Evolutionary conservation across 208 protist genomes (phyloP).

Genomic region (Trypanosoma caninum): DNA sequence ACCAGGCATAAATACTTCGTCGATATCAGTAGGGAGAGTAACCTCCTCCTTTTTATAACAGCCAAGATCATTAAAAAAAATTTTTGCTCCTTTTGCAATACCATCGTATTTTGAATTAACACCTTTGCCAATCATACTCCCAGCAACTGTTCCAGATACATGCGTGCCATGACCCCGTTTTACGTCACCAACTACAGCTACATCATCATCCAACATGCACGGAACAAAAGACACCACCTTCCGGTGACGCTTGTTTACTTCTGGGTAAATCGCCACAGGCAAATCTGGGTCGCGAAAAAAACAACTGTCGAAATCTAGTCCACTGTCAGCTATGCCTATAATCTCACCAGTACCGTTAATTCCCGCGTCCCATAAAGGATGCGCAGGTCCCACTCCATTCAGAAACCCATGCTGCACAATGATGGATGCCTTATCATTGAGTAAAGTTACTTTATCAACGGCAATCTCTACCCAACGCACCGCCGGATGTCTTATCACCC

Average conservation of each 20-base stretch:
- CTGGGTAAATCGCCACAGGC: slow-evolving; percentile 59
- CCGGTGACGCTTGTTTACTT: slow-evolving; percentile 63
- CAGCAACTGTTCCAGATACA: slow-evolving; percentile 65
- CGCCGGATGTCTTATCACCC: slow-evolving; percentile 39
- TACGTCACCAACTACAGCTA: slow-evolving; percentile 28
- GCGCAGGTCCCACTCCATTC: slow-evolving; percentile 3
- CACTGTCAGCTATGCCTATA: slow-evolving; percentile 83
- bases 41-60: slow-evolving; percentile 22
- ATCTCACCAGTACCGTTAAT: slow-evolving; percentile 80
- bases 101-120: slow-evolving; percentile 50
- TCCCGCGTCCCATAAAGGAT: slow-evolving; percentile 59
- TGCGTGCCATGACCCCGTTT: slow-evolving; percentile 82
- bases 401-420: slow-evolving; percentile 36
- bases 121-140: slow-evolving; percentile 19
- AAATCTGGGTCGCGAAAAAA: slow-evolving; percentile 73
- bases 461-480: slow-evolving; percentile 74
- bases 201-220: slow-evolving; percentile 19
- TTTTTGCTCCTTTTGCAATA: slow-evolving; percentile 71
- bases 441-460: slow-evolving; percentile 17
- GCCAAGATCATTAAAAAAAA: slow-evolving; percentile 73
- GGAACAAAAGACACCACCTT: slow-evolving; percentile 78
- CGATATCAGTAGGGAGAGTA: slow-evolving; percentile 45
- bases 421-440: slow-evolving; percentile 37
- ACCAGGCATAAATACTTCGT: slow-evolving; percentile 51
- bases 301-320: slow-evolving; percentile 81